Base-by-base conservation (phyloP, 2,329 filamentous ascomycete genomes). In the Alternaria arbusti region DNA sequence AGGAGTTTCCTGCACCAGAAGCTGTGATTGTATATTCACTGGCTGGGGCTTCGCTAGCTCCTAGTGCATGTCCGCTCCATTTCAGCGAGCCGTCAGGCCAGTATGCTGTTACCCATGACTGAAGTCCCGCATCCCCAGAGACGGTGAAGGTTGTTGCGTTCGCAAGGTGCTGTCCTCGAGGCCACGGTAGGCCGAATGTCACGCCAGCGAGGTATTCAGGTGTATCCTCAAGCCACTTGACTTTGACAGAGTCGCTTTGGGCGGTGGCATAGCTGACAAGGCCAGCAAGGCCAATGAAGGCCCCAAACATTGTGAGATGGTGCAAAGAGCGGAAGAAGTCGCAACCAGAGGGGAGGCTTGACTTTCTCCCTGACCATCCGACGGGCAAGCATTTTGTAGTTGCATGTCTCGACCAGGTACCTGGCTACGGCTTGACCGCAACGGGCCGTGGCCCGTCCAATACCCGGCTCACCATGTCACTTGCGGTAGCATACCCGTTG, bases 61-160 rank as follows among this genome's bases (percentile, higher is more conserved):
- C 74, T 46, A 89, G 78, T 0, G 87, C 86, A 69, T 89, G 87
- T 0, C 82, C 87, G 3, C 85, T 87, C 87, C 87, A 89, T 70
- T 89, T 89, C 57, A 88, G 80, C 0, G 87, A 88, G 25, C 85
- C 86, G 74, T 89, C 87, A 1, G 84, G 82, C 87, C 87, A 89
- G 71, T 86, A 87, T 0, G 84, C 86, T 1, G 85, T 88, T 4
- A 83, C 78, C 87, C 87, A 89, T 0, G 86, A 86, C 63, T 88
- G 83, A 7, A 86, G 72, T 13, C 73, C 63, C 8, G 56, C 66
- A 22, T 71, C 75, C 3, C 75, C 74, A 1, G 71, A 79, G 54
- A 68, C 65, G 32, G 60, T 73, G 65, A 73, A 82, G 28, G 65
- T 75, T 17, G 81, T 82, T 51, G 68, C 66, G 43, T 80, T 77